Evolutionary conservation across 176 grass and related monocot genomes (phyloP), one percentile per base, ranked within the genome.

Genomic region (Coix lacrymajobi): DNA sequence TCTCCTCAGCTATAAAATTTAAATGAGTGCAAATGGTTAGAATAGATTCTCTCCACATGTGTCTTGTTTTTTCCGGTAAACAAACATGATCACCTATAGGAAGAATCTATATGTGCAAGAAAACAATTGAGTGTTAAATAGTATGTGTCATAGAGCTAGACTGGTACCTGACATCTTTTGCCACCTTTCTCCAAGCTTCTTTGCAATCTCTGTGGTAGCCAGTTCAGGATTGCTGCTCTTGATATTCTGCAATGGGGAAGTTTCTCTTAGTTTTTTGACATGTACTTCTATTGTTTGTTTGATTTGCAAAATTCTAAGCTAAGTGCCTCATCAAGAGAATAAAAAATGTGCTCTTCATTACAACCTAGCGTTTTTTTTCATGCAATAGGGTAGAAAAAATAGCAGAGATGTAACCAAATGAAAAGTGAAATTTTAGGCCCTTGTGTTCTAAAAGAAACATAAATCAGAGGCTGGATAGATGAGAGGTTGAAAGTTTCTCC

Each of bases 121-220:
- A 52, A 11, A n/a, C 1, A 30, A 22, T 45, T 28, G 19, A 26
- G 6, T 26, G 5, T 12, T 26, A 26, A 4, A 26, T 26, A 36
- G 8, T 5, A 40, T 7, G 73, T 29, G 9, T 70, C 29, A 32
- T 49, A 64, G 4, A 31, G 26, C 45, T 37, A 1, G 45, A 37
- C 31, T 39, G 58, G 80, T 91, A 96, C 94, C 75, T 87, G 94
- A 63, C 94, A 96, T 87, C 75, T 91, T 96, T 41, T 93, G 85
- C 94, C 94, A 96, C 62, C 80, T 91, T 73, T 96, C 91, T 31
- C 94, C 86, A 28, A 96, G 94, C 63, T 89, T 92, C 82, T 92
- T 92, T 26, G 88, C 88, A 9, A 93, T 92, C 26, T 93, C 94
- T 15, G 94, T 91, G 45, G 87, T 85, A 25, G 85, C n/a, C 77